Evolutionary conservation across 1,284 basidiomycete species (phyloP), one percentile per base, ranked within the genome.

Genomic region (Cutaneotrichosporon sp.): DNA sequence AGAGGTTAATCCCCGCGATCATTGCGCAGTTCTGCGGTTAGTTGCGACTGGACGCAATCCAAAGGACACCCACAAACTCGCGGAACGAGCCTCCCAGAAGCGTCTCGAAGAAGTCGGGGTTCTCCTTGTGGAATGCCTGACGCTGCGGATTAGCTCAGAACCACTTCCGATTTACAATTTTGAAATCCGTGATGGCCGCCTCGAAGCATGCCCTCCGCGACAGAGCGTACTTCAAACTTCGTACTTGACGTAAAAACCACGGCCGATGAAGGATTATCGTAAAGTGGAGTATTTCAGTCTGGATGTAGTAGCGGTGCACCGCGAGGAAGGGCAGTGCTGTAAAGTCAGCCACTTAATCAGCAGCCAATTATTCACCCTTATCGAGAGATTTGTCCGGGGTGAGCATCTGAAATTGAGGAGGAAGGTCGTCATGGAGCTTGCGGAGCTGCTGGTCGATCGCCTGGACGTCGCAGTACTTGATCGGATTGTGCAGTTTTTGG

Each of bases 391-490:
- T 76, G 65, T 77, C 76, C 11, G 73, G 68, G 51, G 66, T 61
- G 10, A 49, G 26, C 69, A 79, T 72, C 4, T 52, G 50, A 61
- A 75, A 77, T 6, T 69, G 61, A 3, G 89, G 87, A 8, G 92
- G 93, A 18, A 96, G 83, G 61, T 83, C 82, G 49, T 85, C 82
- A 66, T 90, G 86, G 74, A 94, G 92, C 71, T 85, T 86, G 64
- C 90, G 82, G 26, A 97, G 82, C 65, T 95, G 90, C 34, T 90
- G 89, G 74, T 97, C 92, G 53, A 97, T 84, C 1, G 84, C 81
- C 42, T 90, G 79, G 46, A 95, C 91, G 71, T 96, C 92, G 18
- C 87, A 85, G 76, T 97, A 97, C 70, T 89, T 88, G 60, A 87
- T 88, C 61, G 84, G 85, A 31, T 86, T 86, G 56, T 87, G 85